A percentile compares a stretch with the other conserved stretches of the same genome.
phyloP scores from a whole-genome alignment of 2,329 filamentous ascomycete species.

The Conoideocrella luteorostrata region DNA sequence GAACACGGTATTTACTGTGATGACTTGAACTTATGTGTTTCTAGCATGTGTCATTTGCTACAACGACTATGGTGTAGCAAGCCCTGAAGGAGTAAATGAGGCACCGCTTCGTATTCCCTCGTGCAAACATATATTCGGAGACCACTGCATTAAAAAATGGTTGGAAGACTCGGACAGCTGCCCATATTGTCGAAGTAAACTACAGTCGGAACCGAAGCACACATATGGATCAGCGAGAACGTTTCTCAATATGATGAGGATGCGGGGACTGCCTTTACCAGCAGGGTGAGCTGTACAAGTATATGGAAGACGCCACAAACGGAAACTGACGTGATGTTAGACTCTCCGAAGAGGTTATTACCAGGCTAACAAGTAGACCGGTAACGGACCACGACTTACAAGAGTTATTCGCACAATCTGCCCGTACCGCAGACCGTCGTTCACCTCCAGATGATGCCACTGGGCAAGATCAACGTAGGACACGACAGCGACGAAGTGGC shows the following conservation, averaged over 20 bases:
- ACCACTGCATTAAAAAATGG: constrained; percentile 61
- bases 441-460: constrained; percentile 21
- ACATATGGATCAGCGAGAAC: constrained; percentile 15
- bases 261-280: constrained; percentile 17
- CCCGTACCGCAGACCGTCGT: constrained; percentile 16
- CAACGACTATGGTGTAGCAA: constrained; percentile 51
- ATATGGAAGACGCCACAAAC: background rate
- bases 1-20: no score
- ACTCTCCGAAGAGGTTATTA: constrained; percentile 16
- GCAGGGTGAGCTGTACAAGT: constrained; percentile 14
- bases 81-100: constrained; percentile 53
- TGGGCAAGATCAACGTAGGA: constrained; percentile 21
- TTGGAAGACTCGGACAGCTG: constrained; percentile 56
- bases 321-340: background rate
- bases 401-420: constrained; percentile 11
- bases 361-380: constrained; percentile 12
- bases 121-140: constrained; percentile 59
- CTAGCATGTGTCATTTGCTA: constrained; percentile 59
- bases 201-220: constrained; percentile 42
- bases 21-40: background rate
- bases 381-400: constrained; percentile 12
- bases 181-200: constrained; percentile 57
- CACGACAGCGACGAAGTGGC: constrained; percentile 19
- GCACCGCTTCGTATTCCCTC: constrained; percentile 51
- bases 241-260: constrained; percentile 26